Conservation (phyloP, 2,329 filamentous ascomycete genomes). For the Ceratocystis diversiconidia region DNA sequence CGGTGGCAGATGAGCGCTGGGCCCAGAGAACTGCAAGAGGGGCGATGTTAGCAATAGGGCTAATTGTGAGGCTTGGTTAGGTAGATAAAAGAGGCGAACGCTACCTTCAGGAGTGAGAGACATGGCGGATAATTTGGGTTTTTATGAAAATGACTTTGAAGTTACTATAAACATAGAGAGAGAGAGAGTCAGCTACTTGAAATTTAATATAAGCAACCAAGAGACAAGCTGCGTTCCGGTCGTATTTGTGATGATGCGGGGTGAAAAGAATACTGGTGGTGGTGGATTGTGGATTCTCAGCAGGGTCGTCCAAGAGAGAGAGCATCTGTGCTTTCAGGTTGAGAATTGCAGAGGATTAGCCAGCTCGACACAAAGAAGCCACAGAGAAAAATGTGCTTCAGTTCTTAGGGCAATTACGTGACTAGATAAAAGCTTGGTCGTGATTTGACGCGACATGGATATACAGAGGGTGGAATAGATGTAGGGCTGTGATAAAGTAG, state of each 20-base stretch:
- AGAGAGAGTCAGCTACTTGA: neutral
- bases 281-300: neutral
- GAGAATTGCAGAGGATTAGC: neutral
- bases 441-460: too few relatives aligned
- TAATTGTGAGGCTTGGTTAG: neutral
- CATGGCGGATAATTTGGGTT: constrained; percentile 7
- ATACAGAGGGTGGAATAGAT: neutral
- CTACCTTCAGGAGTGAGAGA: constrained; percentile 29
- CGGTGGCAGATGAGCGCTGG: constrained; percentile 74
- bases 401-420: too few relatives aligned
- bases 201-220: neutral
- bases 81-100: constrained; percentile 18
- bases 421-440: too few relatives aligned
- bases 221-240: neutral
- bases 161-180: constrained; percentile 19
- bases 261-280: neutral
- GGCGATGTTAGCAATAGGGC: neutral
- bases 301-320: neutral
- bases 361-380: neutral
- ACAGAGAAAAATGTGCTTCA: too few relatives aligned
- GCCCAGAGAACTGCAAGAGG: constrained; percentile 72
- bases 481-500: neutral
- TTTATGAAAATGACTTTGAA: constrained; percentile 18
- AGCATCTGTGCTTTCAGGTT: neutral
- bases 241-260: constrained; percentile 16